A percentile compares a stretch with the other conserved stretches of the same genome.
phyloP scores from a whole-genome alignment of 2,329 filamentous ascomycete genomes.

The Fusarium metavorans region DNA sequence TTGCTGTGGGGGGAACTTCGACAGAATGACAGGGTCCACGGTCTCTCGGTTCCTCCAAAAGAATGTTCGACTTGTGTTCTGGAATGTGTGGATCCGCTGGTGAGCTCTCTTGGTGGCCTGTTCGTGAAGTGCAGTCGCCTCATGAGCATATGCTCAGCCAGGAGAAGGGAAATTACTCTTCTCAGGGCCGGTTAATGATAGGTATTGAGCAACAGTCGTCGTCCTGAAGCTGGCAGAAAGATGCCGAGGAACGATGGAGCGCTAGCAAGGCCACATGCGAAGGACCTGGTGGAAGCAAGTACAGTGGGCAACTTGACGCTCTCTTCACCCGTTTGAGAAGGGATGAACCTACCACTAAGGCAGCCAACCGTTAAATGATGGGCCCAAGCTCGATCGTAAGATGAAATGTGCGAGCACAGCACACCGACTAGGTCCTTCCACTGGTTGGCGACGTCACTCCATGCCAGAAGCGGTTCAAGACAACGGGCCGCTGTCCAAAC shows the following conservation, averaged over 20 bases:
- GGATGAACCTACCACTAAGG: conserved; percentile 26
- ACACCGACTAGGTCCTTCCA: conserved; percentile 7
- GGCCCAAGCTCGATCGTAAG: conserved; percentile 33
- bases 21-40: conserved; percentile 21
- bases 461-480: conserved; percentile 24
- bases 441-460: conserved; percentile 37
- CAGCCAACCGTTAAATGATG: conserved; percentile 22
- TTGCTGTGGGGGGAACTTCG: conserved; percentile 9
- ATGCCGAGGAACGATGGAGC: conserved; percentile 1
- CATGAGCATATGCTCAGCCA: conserved; percentile 15
- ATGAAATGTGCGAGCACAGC: conserved; percentile 14
- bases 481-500: conserved; percentile 22
- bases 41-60: conserved; percentile 16
- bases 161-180: conserved; percentile 22
- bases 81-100: conserved; percentile 33
- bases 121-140: conserved; percentile 29
- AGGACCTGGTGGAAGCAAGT: neutral
- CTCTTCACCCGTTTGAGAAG: conserved; percentile 13
- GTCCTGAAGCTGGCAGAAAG: conserved; percentile 4
- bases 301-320: conserved; percentile 15
- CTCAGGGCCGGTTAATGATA: neutral
- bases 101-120: conserved; percentile 28
- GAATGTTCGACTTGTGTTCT: conserved; percentile 38
- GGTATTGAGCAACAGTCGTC: neutral
- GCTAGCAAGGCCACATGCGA: conserved; percentile 1